phyloP scores from a whole-genome alignment of 1,284 basidiomycete genomes.

The Moesziomyces globuligerus region DNA sequence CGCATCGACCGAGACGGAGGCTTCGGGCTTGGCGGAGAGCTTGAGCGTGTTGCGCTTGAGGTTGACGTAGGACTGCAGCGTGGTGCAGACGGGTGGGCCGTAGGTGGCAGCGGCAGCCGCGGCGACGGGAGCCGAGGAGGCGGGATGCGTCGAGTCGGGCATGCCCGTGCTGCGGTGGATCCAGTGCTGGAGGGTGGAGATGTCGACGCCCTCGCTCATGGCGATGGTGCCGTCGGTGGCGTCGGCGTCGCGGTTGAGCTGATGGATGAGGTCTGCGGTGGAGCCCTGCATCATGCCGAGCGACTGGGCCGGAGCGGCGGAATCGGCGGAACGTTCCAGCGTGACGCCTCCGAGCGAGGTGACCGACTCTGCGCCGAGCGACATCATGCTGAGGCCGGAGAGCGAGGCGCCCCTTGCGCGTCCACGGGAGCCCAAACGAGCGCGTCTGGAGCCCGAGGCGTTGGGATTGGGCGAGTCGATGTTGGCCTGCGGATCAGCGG shows the following conservation, averaged over 20 bases:
- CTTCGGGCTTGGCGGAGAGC: constrained; percentile 20
- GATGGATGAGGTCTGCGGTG: constrained; percentile 43
- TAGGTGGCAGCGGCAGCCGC: constrained; percentile 14
- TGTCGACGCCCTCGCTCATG: constrained; percentile 59
- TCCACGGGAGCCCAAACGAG: constrained; percentile 54
- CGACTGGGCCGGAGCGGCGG: constrained; percentile 1
- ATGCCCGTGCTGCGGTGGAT: constrained; percentile 47
- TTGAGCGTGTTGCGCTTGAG: constrained; percentile 61
- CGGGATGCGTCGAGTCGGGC: not conserved
- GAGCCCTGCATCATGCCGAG: constrained; percentile 48
- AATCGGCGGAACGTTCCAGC: constrained; percentile 20
- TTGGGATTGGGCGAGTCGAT: constrained; percentile 14
- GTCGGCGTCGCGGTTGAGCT: constrained; percentile 26
- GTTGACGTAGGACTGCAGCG: constrained; percentile 62
- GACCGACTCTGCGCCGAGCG: constrained; percentile 47
- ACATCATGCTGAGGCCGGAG: constrained; percentile 55
- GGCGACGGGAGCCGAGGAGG: not conserved
- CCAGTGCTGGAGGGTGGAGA: constrained; percentile 52
- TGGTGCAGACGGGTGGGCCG: constrained; percentile 53
- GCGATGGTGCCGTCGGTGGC: constrained; percentile 28
- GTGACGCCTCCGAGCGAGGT: constrained; percentile 44
- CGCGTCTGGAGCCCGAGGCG: constrained; percentile 22
- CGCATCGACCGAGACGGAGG: constrained; percentile 3
- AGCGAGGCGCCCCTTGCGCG: constrained; percentile 58
- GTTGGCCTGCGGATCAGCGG: constrained; percentile 1